Evolutionary conservation across 129 eudicot genomes (phyloP), one percentile per base, ranked within the genome.

Genomic region (Kitagawia praeruptora): DNA sequence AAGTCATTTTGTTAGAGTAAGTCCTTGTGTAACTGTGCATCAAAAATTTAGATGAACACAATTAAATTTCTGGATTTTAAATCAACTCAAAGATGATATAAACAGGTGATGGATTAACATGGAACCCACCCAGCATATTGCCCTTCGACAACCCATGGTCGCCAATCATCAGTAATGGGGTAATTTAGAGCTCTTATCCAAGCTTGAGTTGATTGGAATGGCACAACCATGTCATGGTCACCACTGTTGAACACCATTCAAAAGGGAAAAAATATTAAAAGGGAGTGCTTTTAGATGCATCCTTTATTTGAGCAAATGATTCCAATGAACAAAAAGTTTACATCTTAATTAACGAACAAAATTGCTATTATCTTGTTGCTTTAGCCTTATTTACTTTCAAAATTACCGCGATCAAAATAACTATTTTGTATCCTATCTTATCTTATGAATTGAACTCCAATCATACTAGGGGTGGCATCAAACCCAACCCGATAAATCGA

Each of bases 61-160:
- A 63, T 41, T 44, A 42, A 25, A 4, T 49, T 66, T 71, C 18
- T 9, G 16, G 38, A 46, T 31, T 46, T 37, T 8, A 31, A 69
- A 27, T 45, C 51, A 44, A 51, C 15, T 63, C 37, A 14, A 3
- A 61, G 46, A 63, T 15, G 58, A 34, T 3, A 37, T 18, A 69
- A 49, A 46, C 14, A 82, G 42, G 8, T 4, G 16, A 51, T 1
- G 37, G 34, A 5, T 14, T n/a, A 21, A 25, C 77, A 25, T 25
- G 18, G n/a, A 63, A 82, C 82, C 12, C 56, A 93, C 98, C 98
- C 96, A 0, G 85, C 92, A 53, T 87, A 45, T 83, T 93, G 93
- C 76, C 83, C 87, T 25, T 77, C 27, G 31, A 89, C 80, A 72
- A n/a, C 70, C 96, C 98, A 90, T 11, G 83, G 71, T 27, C 96